Evolutionary conservation across 495 filamentous ascomycete species (phyloP), one percentile per base, ranked within the genome.

Genomic region (Aspergillus diversus): DNA sequence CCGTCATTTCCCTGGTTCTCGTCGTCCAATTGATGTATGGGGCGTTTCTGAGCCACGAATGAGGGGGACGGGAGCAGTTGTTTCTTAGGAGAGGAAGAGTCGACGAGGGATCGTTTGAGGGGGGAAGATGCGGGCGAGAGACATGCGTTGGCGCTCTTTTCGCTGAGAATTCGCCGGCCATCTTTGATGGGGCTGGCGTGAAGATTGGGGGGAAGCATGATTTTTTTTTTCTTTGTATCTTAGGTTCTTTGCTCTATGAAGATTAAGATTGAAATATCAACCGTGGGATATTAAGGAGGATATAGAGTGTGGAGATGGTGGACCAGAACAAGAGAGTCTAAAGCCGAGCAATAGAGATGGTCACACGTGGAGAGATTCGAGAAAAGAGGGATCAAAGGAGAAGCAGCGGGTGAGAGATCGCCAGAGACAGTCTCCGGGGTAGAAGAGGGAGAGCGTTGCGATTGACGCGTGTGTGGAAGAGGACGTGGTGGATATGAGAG

Each of bases 71-170:
- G 75, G 7, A 80, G 72, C 32, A 77, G 75, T 61, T 77, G 75
- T 63, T 73, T 76, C 4, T 70, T 70, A 15, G 75, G 75, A 5
- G 63, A 59, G 13, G 57, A 57, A 8, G 52, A 35, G 17, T 71
- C 63, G 54, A 75, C 66, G 13, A 73, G 60, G 5, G 69, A 59
- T 54, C 69, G 73, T 71, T 79, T 80, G 60, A 67, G 57, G 32
- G 77, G 76, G 21, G 77, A 76, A 49, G 46, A 52, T 57, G 70
- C 71, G 39, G 79, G 77, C 37, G 79, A 76, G 46, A 77, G 65
- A 69, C 77, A 81, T 76, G 79, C 77, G 77, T 81, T 81, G 69
- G 71, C 60, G 63, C 74, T 73, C 64, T 78, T 81, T 54, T 79
- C 77, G 33, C 79, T 75, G 57, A 81, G 75, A 33, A 81, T 73